A percentile compares a stretch with the other conserved stretches of the same genome.
Conservation (phyloP, 129 eudicot species). For the Escallonia rubra region DNA sequence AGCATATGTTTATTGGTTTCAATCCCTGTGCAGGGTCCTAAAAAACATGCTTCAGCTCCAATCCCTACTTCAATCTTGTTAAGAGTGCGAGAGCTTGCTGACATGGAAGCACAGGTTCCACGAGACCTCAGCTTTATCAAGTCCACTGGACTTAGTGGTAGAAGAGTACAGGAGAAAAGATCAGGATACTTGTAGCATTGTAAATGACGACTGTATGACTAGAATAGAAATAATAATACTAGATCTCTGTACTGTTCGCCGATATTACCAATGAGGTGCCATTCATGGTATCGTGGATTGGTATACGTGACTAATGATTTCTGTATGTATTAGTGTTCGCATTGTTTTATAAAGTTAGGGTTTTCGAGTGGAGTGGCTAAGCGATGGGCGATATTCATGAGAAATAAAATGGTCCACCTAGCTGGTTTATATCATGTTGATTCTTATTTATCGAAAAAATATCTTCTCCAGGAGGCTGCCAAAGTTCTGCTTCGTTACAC, state of each 20-base stretch:
- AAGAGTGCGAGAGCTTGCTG: conserved; percentile 91
- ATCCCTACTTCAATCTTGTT: conserved; percentile 73
- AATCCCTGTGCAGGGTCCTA: conserved; percentile 50
- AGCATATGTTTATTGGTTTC: not conserved
- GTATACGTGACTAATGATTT: no score
- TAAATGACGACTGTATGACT: conserved; percentile 13
- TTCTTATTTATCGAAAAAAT: no score
- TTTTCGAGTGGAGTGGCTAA: no score
- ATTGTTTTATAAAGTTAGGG: no score
- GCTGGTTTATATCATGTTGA: no score
- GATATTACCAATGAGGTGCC: no score
- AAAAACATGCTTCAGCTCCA: conserved; percentile 62
- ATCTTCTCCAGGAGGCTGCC: no score
- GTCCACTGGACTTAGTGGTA: conserved; percentile 38
- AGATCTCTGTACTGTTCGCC: not conserved
- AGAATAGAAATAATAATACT: not conserved
- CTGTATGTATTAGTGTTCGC: no score
- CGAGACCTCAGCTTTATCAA: conserved; percentile 40
- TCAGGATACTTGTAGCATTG: conserved; percentile 58
- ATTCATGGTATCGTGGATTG: not conserved
- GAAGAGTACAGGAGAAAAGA: conserved; percentile 56
- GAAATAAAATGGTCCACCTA: no score
- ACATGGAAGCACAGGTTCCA: conserved; percentile 62
- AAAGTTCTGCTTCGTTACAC: no score
- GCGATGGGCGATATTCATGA: no score